Evolutionary conservation across 2,329 filamentous ascomycete species (phyloP).

Genomic region (Shiraia bambusicola): DNA sequence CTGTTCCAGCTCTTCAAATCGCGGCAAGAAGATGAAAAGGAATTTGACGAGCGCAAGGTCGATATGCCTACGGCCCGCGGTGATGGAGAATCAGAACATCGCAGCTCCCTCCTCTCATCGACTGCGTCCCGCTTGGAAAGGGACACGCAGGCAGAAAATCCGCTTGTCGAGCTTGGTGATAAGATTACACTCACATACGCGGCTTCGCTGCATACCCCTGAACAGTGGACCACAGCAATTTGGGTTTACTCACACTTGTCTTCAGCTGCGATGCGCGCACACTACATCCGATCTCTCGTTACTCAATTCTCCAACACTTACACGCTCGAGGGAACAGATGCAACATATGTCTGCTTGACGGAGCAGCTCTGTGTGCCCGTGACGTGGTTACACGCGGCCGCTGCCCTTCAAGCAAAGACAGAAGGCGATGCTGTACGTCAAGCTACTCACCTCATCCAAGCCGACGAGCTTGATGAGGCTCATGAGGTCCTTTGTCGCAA

Average conservation of each 20-base stretch:
- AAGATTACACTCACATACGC: slow-evolving; percentile 55
- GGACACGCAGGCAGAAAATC: slow-evolving; percentile 56
- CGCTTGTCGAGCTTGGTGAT: slow-evolving; percentile 60
- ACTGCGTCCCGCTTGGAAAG: slow-evolving; percentile 26
- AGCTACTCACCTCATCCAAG: slow-evolving; percentile 71
- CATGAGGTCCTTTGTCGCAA: slow-evolving; percentile 78
- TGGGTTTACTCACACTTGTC: slow-evolving; percentile 80
- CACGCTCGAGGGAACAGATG: slow-evolving; percentile 57
- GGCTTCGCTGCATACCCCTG: slow-evolving; percentile 37
- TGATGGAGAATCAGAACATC: slow-evolving; percentile 15
- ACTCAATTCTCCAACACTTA: slow-evolving; percentile 65
- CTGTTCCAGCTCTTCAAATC: slow-evolving; percentile 62
- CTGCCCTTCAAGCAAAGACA: slow-evolving; percentile 78
- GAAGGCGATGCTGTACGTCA: slow-evolving; percentile 63
- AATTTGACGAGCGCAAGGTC: slow-evolving; percentile 31
- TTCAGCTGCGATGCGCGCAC: slow-evolving; percentile 62
- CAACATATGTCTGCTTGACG: slow-evolving; percentile 61
- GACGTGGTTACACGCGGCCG: slow-evolving; percentile 83
- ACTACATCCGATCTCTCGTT: slow-evolving; percentile 68
- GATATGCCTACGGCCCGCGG: slow-evolving; percentile 34
- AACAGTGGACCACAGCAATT: slow-evolving; percentile 54
- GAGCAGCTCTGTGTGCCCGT: slow-evolving; percentile 69
- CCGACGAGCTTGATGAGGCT: slow-evolving; percentile 74
- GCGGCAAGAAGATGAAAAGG: slow-evolving; percentile 27
- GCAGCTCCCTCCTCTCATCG: slow-evolving; percentile 34